A percentile compares a stretch with the other conserved stretches of the same genome.
Conservation (phyloP, 2,329 filamentous ascomycete genomes). For the Epichloe amarillans region DNA sequence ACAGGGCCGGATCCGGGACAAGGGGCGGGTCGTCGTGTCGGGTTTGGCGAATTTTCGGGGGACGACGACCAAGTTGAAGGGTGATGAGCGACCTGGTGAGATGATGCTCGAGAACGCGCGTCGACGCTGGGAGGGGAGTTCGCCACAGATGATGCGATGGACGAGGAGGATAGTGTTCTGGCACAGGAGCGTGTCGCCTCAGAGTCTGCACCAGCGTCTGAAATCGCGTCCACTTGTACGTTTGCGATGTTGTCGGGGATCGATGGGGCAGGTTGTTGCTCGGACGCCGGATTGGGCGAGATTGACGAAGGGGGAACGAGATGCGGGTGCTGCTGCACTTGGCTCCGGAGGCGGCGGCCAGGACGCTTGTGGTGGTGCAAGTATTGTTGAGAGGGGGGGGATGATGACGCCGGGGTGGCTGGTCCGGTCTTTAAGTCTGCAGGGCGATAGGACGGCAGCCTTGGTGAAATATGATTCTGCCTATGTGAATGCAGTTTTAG, state of each 20-base stretch:
- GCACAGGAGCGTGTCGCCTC: not conserved
- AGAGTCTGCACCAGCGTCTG: conserved; percentile 1
- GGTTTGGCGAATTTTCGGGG: not conserved
- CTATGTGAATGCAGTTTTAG: conserved; percentile 31
- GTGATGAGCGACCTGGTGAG: conserved; percentile 1
- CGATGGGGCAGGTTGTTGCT: conserved; percentile 2
- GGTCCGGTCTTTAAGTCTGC: conserved; percentile 28
- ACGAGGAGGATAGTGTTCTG: not conserved
- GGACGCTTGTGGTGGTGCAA: conserved; percentile 8
- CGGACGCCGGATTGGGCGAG: conserved; percentile 16
- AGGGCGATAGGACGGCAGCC: conserved; percentile 41
- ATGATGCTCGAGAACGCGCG: conserved; percentile 7
- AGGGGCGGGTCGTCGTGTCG: conserved; percentile 8
- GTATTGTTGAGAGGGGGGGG: conserved; percentile 9
- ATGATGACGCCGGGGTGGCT: conserved; percentile 12
- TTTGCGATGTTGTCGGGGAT: conserved; percentile 10
- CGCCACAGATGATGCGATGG: not conserved
- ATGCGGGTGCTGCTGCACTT: conserved; percentile 2
- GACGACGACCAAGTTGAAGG: conserved; percentile 4
- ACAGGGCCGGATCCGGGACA: conserved; percentile 10
- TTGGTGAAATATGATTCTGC: conserved; percentile 40
- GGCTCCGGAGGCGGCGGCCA: not conserved
- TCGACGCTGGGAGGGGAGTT: conserved; percentile 5
- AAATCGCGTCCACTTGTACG: conserved; percentile 8
- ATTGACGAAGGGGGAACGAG: conserved; percentile 9